A percentile compares a stretch with the other conserved stretches of the same genome.
These are phyloP conservation scores for Candida nitratophila DNA, from an alignment of 805 yeast genomes.

Conservation along the genomic window DNA sequence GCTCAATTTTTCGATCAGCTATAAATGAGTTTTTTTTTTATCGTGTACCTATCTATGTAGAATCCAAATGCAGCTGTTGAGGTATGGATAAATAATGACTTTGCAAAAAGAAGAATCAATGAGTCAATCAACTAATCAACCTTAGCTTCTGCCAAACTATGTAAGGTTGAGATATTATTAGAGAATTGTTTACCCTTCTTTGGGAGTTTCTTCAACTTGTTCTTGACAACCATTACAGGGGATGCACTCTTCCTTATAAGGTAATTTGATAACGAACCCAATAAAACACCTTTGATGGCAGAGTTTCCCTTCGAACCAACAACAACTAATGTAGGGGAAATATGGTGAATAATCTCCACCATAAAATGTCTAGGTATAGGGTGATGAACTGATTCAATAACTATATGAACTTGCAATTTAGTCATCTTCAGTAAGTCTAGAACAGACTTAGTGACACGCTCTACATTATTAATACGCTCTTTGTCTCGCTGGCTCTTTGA, in stretches of 20 bases:
- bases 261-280: conserved; percentile 69
- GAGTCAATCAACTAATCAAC: conserved; percentile 21
- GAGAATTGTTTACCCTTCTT: conserved; percentile 47
- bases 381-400: conserved; percentile 67
- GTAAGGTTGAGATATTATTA: conserved; percentile 47
- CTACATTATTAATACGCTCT: conserved; percentile 34
- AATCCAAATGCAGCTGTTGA: too few relatives aligned
- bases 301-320: conserved; percentile 72
- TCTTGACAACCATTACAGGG: conserved; percentile 77
- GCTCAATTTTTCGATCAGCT: too few relatives aligned
- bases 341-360: conserved; percentile 60
- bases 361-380: conserved; percentile 69
- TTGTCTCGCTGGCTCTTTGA: conserved; percentile 23
- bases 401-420: conserved; percentile 65
- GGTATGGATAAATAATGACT: too few relatives aligned
- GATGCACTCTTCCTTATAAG: conserved; percentile 63
- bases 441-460: conserved; percentile 32
- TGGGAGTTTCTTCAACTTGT: conserved; percentile 61
- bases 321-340: conserved; percentile 66
- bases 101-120: background rate
- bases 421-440: conserved; percentile 50
- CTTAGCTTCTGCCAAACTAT: conserved; percentile 33
- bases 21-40: too few relatives aligned
- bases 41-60: too few relatives aligned
- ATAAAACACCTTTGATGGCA: conserved; percentile 65